phyloP scores from a whole-genome alignment of 2,329 filamentous ascomycete genomes.

The Aspergillus cejpii region DNA sequence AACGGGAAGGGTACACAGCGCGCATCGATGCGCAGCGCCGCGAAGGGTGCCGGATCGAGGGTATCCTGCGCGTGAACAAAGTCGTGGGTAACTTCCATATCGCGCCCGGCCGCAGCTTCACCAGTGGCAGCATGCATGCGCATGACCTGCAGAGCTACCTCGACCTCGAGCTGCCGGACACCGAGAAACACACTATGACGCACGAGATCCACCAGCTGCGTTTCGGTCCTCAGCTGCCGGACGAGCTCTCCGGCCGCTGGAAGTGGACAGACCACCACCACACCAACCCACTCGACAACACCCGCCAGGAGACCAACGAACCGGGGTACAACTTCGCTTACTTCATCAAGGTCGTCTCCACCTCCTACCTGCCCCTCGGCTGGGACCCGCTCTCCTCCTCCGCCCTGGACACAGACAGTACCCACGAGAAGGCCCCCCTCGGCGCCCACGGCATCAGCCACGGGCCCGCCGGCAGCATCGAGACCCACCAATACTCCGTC shows the following conservation, averaged over 20 bases:
- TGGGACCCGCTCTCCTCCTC: constrained; percentile 60
- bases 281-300: constrained; percentile 76
- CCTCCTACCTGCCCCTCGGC: constrained; percentile 85
- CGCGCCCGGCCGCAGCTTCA: constrained; percentile 91
- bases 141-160: constrained; percentile 97
- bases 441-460: constrained; percentile 63
- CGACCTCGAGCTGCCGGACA: constrained; percentile 54
- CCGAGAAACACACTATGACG: constrained; percentile 73
- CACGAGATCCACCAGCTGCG: constrained; percentile 83
- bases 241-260: constrained; percentile 53
- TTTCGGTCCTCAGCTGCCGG: constrained; percentile 86
- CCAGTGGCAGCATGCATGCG: constrained; percentile 92
- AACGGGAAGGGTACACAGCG: constrained; percentile 87
- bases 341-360: constrained; percentile 97
- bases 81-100: constrained; percentile 98
- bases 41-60: constrained; percentile 93
- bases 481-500: constrained; percentile 97
- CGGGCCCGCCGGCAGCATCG: constrained; percentile 68
- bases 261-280: constrained; percentile 87
- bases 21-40: constrained; percentile 77
- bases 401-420: constrained; percentile 34
- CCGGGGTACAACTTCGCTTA: constrained; percentile 97
- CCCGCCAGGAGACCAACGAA: constrained; percentile 68
- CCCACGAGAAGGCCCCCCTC: constrained; percentile 53
- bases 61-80: constrained; percentile 90